Conservation (phyloP, 768 basidiomycete genomes). For the Sutorius australiensis region DNA sequence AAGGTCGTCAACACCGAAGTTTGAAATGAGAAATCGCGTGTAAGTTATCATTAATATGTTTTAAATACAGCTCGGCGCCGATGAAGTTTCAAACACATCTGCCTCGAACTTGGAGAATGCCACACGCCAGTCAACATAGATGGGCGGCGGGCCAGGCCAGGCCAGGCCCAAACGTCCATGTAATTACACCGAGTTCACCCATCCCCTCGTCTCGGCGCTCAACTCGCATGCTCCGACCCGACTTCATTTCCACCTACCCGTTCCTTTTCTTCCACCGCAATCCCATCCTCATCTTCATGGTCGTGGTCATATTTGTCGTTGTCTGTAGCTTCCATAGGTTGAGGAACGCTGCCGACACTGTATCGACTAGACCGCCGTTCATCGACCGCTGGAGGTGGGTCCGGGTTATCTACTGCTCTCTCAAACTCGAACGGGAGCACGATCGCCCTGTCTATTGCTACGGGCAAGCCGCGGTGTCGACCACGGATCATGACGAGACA, state of each 20-base stretch:
- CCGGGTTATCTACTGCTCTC: conserved; percentile 20
- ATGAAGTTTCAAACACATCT: background rate
- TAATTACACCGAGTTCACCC: background rate
- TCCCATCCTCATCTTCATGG: too few relatives aligned
- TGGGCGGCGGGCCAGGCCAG: background rate
- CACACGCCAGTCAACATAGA: background rate
- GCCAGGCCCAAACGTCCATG: background rate
- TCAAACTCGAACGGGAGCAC: conserved; percentile 69
- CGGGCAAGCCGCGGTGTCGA: conserved; percentile 82
- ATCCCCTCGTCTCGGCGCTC: background rate
- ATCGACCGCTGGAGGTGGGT: conserved; percentile 3
- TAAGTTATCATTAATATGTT: too few relatives aligned
- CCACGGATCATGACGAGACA: conserved; percentile 92
- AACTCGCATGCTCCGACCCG: background rate
- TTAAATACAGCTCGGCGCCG: too few relatives aligned
- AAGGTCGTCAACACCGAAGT: too few relatives aligned
- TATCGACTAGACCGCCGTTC: conserved; percentile 9
- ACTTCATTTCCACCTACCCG: background rate
- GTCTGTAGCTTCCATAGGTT: background rate
- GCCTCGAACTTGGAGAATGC: background rate
- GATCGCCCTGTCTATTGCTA: conserved; percentile 85
- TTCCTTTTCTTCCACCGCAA: background rate
- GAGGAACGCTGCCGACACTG: background rate
- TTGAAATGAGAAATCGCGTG: too few relatives aligned
- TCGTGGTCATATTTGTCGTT: background rate